A percentile compares a stretch with the other conserved stretches of the same genome.
These are phyloP conservation scores for Penicillium sp. DNA, from an alignment of 2,329 filamentous ascomycete species.

Conservation along the genomic window DNA sequence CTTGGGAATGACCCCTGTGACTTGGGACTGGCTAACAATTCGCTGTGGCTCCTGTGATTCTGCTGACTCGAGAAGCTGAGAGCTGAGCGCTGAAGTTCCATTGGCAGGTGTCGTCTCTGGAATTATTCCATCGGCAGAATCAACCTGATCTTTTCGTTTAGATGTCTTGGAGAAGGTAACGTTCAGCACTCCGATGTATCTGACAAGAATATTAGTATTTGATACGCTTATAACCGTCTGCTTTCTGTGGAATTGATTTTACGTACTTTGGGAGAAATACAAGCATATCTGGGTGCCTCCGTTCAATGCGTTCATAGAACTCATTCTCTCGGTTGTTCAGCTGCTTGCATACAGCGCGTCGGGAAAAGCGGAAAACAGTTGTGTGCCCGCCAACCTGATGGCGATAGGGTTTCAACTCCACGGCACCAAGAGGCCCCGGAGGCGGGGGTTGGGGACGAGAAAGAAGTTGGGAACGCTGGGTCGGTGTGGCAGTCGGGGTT, in stretches of 20 bases:
- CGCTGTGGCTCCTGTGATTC: conserved; percentile 49
- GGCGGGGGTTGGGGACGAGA: conserved; percentile 32
- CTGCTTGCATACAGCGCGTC: conserved; percentile 94
- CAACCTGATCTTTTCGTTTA: conserved; percentile 54
- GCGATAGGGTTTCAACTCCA: conserved; percentile 93
- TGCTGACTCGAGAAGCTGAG: conserved; percentile 18
- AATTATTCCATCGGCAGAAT: conserved; percentile 17
- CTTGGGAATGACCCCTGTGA: conserved; percentile 73
- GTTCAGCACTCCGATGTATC: conserved; percentile 95
- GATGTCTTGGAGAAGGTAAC: conserved; percentile 87
- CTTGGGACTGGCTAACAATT: conserved; percentile 73
- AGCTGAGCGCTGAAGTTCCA: conserved; percentile 11
- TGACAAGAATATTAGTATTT: conserved; percentile 20
- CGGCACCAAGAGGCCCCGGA: conserved; percentile 71
- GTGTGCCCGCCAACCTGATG: conserved; percentile 98
- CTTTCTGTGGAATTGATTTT: background rate
- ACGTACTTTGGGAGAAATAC: conserved; percentile 81
- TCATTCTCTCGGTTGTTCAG: conserved; percentile 97
- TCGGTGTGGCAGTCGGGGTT: conserved; percentile 50
- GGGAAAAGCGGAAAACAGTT: conserved; percentile 92
- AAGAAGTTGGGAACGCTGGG: conserved; percentile 28
- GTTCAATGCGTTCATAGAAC: conserved; percentile 96
- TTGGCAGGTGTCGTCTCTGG: conserved; percentile 16
- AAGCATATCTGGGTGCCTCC: conserved; percentile 82
- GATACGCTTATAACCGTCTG: background rate